Conservation (phyloP, 257 asterid species). For the Rubia yunnanensis region DNA sequence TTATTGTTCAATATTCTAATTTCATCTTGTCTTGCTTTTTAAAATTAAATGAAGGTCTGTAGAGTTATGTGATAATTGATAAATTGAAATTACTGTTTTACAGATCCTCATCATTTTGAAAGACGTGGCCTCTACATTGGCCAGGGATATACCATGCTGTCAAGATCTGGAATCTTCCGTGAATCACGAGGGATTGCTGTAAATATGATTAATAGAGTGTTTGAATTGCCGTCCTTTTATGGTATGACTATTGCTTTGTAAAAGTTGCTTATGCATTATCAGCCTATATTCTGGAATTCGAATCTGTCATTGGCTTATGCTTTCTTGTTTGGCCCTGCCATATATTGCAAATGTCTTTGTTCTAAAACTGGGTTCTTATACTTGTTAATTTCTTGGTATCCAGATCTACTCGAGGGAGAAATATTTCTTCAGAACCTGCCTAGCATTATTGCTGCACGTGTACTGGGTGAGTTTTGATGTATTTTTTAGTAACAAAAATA, state of each 20-base stretch:
- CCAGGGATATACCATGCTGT: constrained; percentile 76
- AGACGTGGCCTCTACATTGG: constrained; percentile 85
- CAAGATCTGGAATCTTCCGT: constrained; percentile 90
- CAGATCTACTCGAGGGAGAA: constrained; percentile 93
- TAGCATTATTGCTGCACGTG: constrained; percentile 85
- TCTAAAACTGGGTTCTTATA: not conserved
- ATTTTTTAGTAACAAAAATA: not conserved
- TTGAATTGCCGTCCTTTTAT: constrained; percentile 64
- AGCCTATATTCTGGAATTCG: not conserved
- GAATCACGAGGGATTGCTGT: constrained; percentile 72
- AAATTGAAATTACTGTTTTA: constrained; percentile 13
- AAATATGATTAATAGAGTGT: constrained; percentile 72
- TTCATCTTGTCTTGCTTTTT: not conserved
- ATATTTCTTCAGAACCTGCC: constrained; percentile 98
- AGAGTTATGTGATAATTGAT: constrained; percentile 3
- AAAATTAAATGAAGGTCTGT: not conserved
- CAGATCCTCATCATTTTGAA: constrained; percentile 71
- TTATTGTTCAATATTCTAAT: not conserved
- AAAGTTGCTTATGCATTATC: not conserved
- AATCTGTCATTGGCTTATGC: not conserved
- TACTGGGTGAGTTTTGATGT: constrained; percentile 42
- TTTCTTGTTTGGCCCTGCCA: not conserved
- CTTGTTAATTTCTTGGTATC: constrained; percentile 16
- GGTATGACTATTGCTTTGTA: constrained; percentile 31
- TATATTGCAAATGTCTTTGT: not conserved